phyloP scores from a whole-genome alignment of 2,329 filamentous ascomycete species.

The Botrytis hyacinthi region DNA sequence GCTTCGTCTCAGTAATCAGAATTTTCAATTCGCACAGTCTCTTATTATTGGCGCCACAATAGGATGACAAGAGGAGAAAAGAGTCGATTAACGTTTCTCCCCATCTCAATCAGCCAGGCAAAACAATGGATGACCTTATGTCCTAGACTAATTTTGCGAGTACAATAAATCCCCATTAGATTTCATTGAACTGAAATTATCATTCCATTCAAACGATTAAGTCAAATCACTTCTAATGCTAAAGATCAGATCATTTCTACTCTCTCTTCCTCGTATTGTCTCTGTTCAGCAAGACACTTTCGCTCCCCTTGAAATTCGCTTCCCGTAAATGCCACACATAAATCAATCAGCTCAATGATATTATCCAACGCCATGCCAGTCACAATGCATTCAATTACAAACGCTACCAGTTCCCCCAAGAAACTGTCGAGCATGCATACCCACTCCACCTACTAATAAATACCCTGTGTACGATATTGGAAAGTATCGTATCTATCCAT shows the following conservation, averaged over 20 bases:
- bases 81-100: not conserved
- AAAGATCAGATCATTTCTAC: not conserved
- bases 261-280: not conserved
- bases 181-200: not conserved
- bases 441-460: constrained; percentile 56
- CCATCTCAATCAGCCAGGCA: not conserved
- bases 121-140: not conserved
- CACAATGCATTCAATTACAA: constrained; percentile 1
- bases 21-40: not conserved
- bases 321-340: constrained; percentile 3
- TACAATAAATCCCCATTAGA: not conserved
- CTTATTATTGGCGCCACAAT: not conserved
- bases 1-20: not conserved
- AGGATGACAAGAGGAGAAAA: not conserved
- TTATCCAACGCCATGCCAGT: constrained; percentile 18
- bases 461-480: constrained; percentile 84
- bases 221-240: not conserved
- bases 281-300: not conserved
- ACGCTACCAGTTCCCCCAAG: not conserved
- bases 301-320: not conserved
- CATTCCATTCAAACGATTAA: not conserved
- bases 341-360: constrained; percentile 16
- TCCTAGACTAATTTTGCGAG: not conserved
- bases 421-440: not conserved
- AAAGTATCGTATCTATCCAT: constrained; percentile 71